Base-by-base conservation (phyloP, 139 green algal genomes). In the Micractinium conductrix region DNA sequence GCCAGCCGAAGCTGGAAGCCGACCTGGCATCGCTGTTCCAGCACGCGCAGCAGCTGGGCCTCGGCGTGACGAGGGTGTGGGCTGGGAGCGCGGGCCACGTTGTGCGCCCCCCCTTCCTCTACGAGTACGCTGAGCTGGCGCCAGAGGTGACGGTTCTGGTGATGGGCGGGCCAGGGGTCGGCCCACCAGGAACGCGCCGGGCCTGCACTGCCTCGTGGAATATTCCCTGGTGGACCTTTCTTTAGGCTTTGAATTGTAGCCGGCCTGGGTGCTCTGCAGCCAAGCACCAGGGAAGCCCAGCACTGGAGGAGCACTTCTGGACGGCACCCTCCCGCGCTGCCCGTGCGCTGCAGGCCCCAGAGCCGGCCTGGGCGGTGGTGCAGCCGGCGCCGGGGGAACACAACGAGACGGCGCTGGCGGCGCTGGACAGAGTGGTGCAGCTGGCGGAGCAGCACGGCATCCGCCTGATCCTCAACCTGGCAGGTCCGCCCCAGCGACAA, bases 331-430 rank as follows among this genome's bases (percentile, higher is more conserved):
- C 30, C 68, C 68, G n/a, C 9, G 4, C 26, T 35, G 28, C 42
- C 35, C 28, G 1, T 33, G 7, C n/a, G 9, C 71, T 3, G 45
- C 75, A 81, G 75, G 17, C 71, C 37, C 9, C 35, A 14, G 75
- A 53, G 37, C 48, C 55, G 0, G 55, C 75, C 0, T 72, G 75
- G 55, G 0, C 65, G 5, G 6, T 81, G n/a, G 37, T 81, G 75
- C 55, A 81, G 75, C 37, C 75, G 22, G 55, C 21, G 2, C 37
- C 55, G 1, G 55, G 75, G 0, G 38, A 24, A 55, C 37, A 72
- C 2, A 81, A 81, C 37, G 75, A 81, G 55, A 81, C 75, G 4
- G 75, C 44, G 37, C 38, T 81, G 38, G n/a, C 58, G 38, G 75
- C 75, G 38, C 55, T 81, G 55, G 75, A 81, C 38, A 24, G 55